phyloP scores from a whole-genome alignment of 1,139 yeast genomes.

The Meyerozyma athensensis region DNA sequence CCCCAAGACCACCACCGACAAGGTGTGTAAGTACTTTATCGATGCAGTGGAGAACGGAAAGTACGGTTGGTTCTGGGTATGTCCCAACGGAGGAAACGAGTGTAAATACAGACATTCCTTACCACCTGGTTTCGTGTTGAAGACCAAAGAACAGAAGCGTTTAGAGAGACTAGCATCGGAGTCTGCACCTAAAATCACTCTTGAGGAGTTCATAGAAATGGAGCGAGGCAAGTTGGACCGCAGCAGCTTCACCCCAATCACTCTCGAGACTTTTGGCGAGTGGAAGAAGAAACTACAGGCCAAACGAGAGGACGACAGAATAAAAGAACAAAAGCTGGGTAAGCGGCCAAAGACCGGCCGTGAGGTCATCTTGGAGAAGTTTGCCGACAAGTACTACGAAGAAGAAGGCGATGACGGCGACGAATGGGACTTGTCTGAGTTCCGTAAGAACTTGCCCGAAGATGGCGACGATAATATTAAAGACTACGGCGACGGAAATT shows the following conservation, averaged over 20 bases:
- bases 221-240: conserved; percentile 85
- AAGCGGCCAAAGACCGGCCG: conserved; percentile 66
- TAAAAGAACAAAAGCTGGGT: conserved; percentile 43
- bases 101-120: conserved; percentile 96
- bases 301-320: conserved; percentile 57
- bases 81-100: conserved; percentile 90
- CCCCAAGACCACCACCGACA: conserved; percentile 90
- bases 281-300: conserved; percentile 76
- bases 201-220: conserved; percentile 93
- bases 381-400: conserved; percentile 54
- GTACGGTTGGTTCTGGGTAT: conserved; percentile 98
- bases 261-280: conserved; percentile 69
- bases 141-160: conserved; percentile 93
- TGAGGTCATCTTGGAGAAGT: conserved; percentile 74
- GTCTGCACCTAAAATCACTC: conserved; percentile 80
- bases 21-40: conserved; percentile 87
- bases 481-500: conserved; percentile 54
- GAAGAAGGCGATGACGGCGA: conserved; percentile 52
- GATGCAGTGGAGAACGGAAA: conserved; percentile 97
- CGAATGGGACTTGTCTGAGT: conserved; percentile 69
- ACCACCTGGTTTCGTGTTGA: conserved; percentile 94
- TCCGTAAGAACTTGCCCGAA: conserved; percentile 42
- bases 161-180: conserved; percentile 84
- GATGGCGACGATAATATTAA: conserved; percentile 36
- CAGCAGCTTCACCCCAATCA: conserved; percentile 79